Base-by-base conservation (phyloP, 176 grass and related monocot species). In the Secale cereale region DNA sequence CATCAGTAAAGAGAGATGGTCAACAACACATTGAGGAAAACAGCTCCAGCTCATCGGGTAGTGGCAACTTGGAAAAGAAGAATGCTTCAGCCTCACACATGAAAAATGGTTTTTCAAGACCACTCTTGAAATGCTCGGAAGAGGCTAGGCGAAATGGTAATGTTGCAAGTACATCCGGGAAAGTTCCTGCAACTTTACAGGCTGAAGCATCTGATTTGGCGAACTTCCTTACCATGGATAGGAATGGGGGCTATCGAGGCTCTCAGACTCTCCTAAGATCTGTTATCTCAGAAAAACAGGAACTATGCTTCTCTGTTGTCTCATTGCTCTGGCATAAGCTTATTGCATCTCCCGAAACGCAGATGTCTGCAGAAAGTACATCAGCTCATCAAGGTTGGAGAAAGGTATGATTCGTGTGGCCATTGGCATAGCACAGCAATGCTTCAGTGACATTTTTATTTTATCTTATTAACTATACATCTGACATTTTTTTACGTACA, bases 381-480 rank as follows among this genome's bases (percentile, higher is more conserved):
- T 99, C 97, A 71, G 97, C 97, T 88, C 97, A 99, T 81, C 97
- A 99, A 81, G 97, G 97, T 56, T 99, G 97, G 97, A 94, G 97
- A 77, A 93, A 99, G 97, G 97, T 96, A 91, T 10, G 32, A 32
- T 48, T 61, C 32, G 20, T 17, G 16, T 88, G n/a, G n/a, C 74
- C 74, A 81, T 76, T 69, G 43, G 61, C 28, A 36, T 79, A 59
- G 20, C 45, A 62, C 16, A 82, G 8, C 78, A 61, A 66, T 65
- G 17, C 14, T 63, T 28, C 36, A 27, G 59, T 74, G 56, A 57
- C 13, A 5, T 31, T 81, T 13, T 70, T 57, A 40, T 12, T 32
- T 75, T 86, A 67, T 83, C 23, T 83, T 64, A 82, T 77, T 36
- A 27, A 79, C 35, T 85, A 17, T 41, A 37, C 35, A 11, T 41